Evolutionary conservation across 2,329 filamentous ascomycete species (phyloP).

Genomic region (Fusarium papillatum): DNA sequence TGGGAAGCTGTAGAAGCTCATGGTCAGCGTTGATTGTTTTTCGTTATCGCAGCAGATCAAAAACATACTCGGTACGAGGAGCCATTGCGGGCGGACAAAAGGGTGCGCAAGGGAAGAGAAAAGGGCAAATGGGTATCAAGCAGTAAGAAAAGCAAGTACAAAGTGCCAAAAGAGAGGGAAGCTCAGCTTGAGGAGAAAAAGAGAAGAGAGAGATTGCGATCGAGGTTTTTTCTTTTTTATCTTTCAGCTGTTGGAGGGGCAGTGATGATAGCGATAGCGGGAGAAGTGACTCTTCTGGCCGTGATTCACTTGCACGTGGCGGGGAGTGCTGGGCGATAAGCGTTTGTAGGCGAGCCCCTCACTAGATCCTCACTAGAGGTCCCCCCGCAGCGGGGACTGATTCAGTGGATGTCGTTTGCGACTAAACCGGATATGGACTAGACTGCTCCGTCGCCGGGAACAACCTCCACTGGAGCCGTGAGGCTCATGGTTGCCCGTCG

Average conservation of each 20-base stretch:
- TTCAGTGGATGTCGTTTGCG: not conserved
- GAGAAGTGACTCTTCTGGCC: not conserved
- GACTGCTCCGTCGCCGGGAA: constrained; percentile 2
- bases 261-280: not conserved
- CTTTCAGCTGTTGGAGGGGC: not conserved
- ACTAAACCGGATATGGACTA: constrained; percentile 15
- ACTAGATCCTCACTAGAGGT: constrained; percentile 16
- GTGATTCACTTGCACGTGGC: not conserved
- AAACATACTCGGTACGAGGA: constrained; percentile 59
- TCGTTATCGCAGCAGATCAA: not conserved
- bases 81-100: constrained; percentile 50
- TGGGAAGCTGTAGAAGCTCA: constrained; percentile 70
- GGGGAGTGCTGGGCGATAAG: constrained; percentile 1
- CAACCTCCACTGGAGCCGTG: constrained; percentile 8
- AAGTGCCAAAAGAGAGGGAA: constrained; percentile 3
- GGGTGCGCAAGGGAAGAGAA: no score
- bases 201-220: constrained; percentile 12
- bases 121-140: constrained; percentile 8
- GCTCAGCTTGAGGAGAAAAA: not conserved
- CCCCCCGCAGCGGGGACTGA: constrained; percentile 27
- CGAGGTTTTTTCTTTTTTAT: constrained; percentile 32
- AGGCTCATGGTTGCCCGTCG: constrained; percentile 1
- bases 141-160: not conserved
- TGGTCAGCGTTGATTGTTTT: constrained; percentile 20
- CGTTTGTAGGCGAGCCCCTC: constrained; percentile 8